Evolutionary conservation across 2,329 filamentous ascomycete species (phyloP), one percentile per base, ranked within the genome.

Genomic region (Pestalotiopsis sp.): DNA sequence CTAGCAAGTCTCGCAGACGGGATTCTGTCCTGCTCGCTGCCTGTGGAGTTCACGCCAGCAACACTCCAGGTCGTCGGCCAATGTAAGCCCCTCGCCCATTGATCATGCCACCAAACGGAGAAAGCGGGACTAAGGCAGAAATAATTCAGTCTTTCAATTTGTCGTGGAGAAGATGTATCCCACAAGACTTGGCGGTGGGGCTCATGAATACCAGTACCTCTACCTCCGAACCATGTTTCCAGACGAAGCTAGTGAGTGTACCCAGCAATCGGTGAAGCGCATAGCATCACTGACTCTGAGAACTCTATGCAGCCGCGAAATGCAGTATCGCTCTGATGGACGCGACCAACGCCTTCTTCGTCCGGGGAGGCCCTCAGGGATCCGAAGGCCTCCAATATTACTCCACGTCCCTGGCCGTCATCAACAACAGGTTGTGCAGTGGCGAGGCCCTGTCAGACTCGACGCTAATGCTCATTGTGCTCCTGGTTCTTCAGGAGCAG

Each of bases 301-400:
- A 9, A 7, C 3, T 9, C n/a, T 1, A 20, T 6, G 3, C n/a
- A 62, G 59, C 59, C n/a, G 27, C 59, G 13, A 14, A 36, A 7
- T 62, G 59, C 49, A 57, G 64, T 40, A 57, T 66, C 20, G 41
- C 64, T 49, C 25, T 66, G 25, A 66, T 66, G 64, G 64, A 66
- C 7, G 52, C 64, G 14, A 31, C 41, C 27, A 66, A 66, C 7
- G 64, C 25, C 13, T 66, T 66, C 27, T 66, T 66, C 27, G n/a
- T 58, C 20, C 14, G 17, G 5, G 64, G 49, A 17, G 23, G 40
- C 57, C 45, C 52, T 12, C 14, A 49, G 5, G 52, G 23, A 7
- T 9, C 25, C 7, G 23, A 49, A 14, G 64, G 45, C 4, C 45
- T 66, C 25, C 25, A 66, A 23, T n/a, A 57, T 58, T 45, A 57